Base-by-base conservation (phyloP, 2,329 filamentous ascomycete genomes). In the Metarhizium guizhouense region DNA sequence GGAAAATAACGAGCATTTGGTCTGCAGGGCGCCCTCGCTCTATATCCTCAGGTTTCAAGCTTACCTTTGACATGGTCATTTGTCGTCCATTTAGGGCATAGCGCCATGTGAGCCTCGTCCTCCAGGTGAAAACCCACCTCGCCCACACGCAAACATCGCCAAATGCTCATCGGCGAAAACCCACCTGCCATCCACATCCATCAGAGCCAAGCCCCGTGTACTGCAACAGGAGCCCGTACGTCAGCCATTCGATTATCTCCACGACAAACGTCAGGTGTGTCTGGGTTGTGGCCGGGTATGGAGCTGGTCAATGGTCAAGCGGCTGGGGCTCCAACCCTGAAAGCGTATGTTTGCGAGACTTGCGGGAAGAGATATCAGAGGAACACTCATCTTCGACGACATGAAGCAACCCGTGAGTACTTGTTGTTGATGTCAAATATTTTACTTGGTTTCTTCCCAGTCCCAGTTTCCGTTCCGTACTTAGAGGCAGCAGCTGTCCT, bases 311-410 rank as follows among this genome's bases (percentile, higher is more conserved):
- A 47, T 25, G 43, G n/a, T 25, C 20, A 20, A 18, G 43, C 4
- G 3, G 20, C 6, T 18, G 13, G 18, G 43, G 18, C 20, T 47
- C 20, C 43, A 25, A n/a, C 20, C 43, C 43, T 18, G 8, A 55
- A 47, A 13, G 6, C 38, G 2, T 13, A 55, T 47, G 48, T 55
- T 18, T 56, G 51, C 48, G 32, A 45, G 32, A 62, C 57, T 29
- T 65, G 64, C 48, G 62, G 63, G 10, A 65, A 63, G 53, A 54
- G 58, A 29, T 65, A 65, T 55, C 63, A 65, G 52, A 58, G 62
- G 29, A 65, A 60, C 54, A 61, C 62, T 29, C 64, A 65, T 52
- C 60, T 65, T 18, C 62, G 63, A 29, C 62, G 64, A 13, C 63
- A 65, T 52, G 63, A 65, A 56, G 58, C 63, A 18, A 65, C 62